Conservation (phyloP, 2,329 filamentous ascomycete genomes). For the Sclerotiophoma versabilis region DNA sequence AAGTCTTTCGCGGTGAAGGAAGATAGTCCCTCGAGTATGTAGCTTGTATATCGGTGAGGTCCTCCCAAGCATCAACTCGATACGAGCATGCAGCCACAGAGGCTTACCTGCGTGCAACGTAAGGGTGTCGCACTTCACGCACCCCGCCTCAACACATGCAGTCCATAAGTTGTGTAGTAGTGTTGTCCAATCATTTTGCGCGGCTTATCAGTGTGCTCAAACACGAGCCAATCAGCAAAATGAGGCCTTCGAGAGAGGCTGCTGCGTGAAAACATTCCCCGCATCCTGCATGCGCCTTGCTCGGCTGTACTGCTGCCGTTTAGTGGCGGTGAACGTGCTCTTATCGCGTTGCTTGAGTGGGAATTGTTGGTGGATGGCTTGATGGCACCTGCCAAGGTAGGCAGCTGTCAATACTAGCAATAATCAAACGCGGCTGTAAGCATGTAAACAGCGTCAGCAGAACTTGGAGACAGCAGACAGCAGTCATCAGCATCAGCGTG, state of each 20-base stretch:
- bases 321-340: conserved; percentile 18
- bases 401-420: conserved; percentile 5
- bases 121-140: conserved; percentile 16
- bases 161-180: conserved; percentile 1
- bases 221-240: conserved; percentile 7
- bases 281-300: conserved; percentile 7
- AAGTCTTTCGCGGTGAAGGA: neutral
- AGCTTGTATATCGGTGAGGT: conserved; percentile 3
- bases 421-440: conserved; percentile 3
- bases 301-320: conserved; percentile 14
- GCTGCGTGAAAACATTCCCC: conserved; percentile 11
- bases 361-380: conserved; percentile 6
- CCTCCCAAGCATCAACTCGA: conserved; percentile 2
- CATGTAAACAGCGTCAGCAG: neutral
- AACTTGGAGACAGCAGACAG: neutral
- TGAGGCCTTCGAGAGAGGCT: conserved; percentile 3
- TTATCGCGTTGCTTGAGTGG: conserved; percentile 11
- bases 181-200: conserved; percentile 2
- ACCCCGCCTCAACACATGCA: conserved; percentile 22
- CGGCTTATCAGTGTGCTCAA: conserved; percentile 16
- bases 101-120: neutral
- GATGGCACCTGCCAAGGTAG: conserved; percentile 16
- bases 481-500: neutral
- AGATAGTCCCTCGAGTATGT: neutral
- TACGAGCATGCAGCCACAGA: conserved; percentile 13